These are phyloP conservation scores for Emergomyces pasteurianus DNA, from an alignment of 2,329 filamentous ascomycete genomes.

Conservation along the genomic window DNA sequence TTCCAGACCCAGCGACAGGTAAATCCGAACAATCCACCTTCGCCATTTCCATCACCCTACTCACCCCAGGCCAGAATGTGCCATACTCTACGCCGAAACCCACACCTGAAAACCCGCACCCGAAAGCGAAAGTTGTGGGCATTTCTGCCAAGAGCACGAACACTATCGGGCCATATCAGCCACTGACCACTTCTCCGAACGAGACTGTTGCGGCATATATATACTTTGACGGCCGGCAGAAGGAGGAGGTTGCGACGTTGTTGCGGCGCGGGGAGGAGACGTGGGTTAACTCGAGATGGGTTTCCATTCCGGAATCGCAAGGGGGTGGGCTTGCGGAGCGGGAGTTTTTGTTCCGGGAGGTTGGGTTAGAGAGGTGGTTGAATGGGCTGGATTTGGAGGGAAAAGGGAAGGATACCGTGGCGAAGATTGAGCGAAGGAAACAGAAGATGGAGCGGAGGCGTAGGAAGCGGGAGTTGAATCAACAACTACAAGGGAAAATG, in stretches of 20 bases:
- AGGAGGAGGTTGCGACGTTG: conserved; percentile 93
- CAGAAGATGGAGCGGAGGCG: conserved; percentile 71
- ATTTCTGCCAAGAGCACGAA: conserved; percentile 45
- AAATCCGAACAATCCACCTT: conserved; percentile 91
- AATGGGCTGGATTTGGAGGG: conserved; percentile 93
- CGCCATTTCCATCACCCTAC: conserved; percentile 91
- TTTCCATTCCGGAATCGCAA: conserved; percentile 81
- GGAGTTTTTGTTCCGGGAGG: conserved; percentile 94
- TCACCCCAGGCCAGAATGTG: conserved; percentile 77
- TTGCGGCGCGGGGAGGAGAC: conserved; percentile 90
- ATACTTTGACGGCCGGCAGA: conserved; percentile 89
- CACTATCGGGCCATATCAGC: conserved; percentile 71
- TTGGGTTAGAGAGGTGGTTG: conserved; percentile 89
- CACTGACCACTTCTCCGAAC: conserved; percentile 83
- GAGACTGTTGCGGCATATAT: conserved; percentile 98
- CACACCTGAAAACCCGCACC: conserved; percentile 62
- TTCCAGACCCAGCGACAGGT: conserved; percentile 54
- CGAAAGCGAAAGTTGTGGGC: conserved; percentile 70
- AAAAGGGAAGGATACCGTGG: conserved; percentile 78
- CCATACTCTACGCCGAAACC: conserved; percentile 86
- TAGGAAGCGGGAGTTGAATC: conserved; percentile 60
- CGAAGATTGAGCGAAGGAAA: conserved; percentile 56
- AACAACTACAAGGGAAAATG: conserved; percentile 30
- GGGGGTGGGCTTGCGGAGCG: conserved; percentile 90
- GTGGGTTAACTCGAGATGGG: conserved; percentile 98